Evolutionary conservation across 768 basidiomycete genomes (phyloP).

Genomic region (Lactifluus rugatus): DNA sequence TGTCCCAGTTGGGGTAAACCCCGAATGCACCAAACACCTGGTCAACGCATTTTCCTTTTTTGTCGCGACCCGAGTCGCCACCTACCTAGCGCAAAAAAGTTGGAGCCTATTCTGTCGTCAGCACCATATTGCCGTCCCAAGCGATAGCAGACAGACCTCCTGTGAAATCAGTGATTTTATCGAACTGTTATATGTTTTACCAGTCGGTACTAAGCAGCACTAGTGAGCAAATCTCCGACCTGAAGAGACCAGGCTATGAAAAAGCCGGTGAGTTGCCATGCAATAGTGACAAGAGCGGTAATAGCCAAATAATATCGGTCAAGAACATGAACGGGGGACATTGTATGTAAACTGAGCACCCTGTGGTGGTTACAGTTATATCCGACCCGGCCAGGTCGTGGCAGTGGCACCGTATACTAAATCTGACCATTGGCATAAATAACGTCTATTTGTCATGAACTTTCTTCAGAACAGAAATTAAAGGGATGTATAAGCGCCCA

Average conservation of each 20-base stretch:
- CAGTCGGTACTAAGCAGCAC: not conserved
- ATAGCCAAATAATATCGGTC: slow-evolving; percentile 42
- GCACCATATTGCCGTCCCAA: not conserved
- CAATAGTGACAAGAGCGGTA: slow-evolving; percentile 43
- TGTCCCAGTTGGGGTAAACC: slow-evolving; percentile 12
- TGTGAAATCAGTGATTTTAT: slow-evolving; percentile 6
- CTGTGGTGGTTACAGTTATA: too few species aligned
- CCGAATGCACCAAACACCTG: not conserved
- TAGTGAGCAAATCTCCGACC: slow-evolving; percentile 20
- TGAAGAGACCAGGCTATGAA: slow-evolving; percentile 56
- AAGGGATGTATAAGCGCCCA: slow-evolving; percentile 1
- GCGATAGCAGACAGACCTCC: not conserved
- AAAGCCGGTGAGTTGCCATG: slow-evolving; percentile 53
- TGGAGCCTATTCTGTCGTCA: slow-evolving; percentile 22
- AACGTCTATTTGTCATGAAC: slow-evolving; percentile 9
- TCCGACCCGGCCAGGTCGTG: too few species aligned
- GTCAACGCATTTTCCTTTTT: not conserved
- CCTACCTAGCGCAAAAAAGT: slow-evolving; percentile 53
- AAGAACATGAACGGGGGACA: slow-evolving; percentile 25
- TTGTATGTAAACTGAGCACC: not conserved
- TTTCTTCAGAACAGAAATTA: not conserved
- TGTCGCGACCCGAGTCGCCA: too few species aligned
- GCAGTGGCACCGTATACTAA: too few species aligned
- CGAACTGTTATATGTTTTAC: not conserved
- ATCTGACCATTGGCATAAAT: not conserved